Evolutionary conservation across 768 basidiomycete species (phyloP), one percentile per base, ranked within the genome.

Genomic region (Lepiota venenata): DNA sequence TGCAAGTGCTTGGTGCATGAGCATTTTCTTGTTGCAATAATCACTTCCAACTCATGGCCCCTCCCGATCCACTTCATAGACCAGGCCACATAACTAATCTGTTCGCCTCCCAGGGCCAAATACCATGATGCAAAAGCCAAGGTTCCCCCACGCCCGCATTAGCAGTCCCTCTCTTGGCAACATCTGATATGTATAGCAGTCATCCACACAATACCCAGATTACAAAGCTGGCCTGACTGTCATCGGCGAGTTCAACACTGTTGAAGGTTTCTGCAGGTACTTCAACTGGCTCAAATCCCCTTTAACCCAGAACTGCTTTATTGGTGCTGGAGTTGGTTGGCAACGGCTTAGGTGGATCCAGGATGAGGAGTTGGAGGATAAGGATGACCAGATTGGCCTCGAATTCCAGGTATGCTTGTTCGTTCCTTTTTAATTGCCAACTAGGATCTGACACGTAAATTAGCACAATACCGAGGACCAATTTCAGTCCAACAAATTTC

Each of bases 221-320:
- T 95, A 93, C 69, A 92, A 93, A 71, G 92, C 91, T 4, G 87
- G 88, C 0, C 74, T 96, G 38, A 87, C 88, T 32, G 82, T 89
- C 48, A 85, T 97, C 56, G 94, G 93, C 59, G 90, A 91, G 61
- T 95, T 95, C 67, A 81, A 85, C 65, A 94, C 94, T 11, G 93
- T 94, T 52, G 91, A 93, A 70, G 80, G 82, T 27, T 94, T 91
- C 74, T 93, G 92, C 69, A 83, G 92, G 16, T 91, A 92, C 73
- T 90, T 92, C 78, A 93, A 93, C 71, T 93, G 91, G 91, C 84
- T 93, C 58, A 93, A 93, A 69, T 88, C 89, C 0, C 94, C 94
- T 10, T 92, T 62, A 89, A 87, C 59, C 84, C 91, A 2, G 69
- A 71, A 43, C 67, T 93, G 61, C 73, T 96, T 47, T 93, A 97